Conservation (phyloP, 163 green algal species). For the Scenedesmus sp. region DNA sequence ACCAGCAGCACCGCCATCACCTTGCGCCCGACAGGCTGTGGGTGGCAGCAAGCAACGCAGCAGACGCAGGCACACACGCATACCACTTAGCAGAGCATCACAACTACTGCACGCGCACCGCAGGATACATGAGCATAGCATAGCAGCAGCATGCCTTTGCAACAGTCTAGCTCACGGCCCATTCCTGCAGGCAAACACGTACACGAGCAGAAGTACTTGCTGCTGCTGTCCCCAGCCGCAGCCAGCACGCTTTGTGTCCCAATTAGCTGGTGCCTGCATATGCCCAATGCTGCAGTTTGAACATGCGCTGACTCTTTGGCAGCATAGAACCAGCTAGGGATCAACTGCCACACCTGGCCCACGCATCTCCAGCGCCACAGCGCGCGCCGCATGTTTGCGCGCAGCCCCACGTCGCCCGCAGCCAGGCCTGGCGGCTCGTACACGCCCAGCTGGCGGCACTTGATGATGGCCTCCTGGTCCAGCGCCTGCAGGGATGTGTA, state of each 20-base stretch:
- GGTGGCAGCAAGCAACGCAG: not conserved
- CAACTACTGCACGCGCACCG: too few relatives aligned
- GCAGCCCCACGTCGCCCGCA: not conserved
- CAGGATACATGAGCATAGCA: too few relatives aligned
- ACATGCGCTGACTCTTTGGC: not conserved
- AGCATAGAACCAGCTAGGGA: too few relatives aligned
- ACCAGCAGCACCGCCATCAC: slow-evolving; percentile 56
- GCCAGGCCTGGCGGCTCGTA: slow-evolving; percentile 49
- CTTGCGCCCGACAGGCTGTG: slow-evolving; percentile 46
- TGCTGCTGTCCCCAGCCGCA: too few relatives aligned
- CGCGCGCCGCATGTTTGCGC: not conserved
- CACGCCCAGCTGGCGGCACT: slow-evolving; percentile 60
- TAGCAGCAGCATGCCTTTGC: too few relatives aligned
- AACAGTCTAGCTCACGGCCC: too few relatives aligned
- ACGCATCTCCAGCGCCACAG: slow-evolving; percentile 35
- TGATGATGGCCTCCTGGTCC: slow-evolving; percentile 68
- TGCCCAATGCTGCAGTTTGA: not conserved
- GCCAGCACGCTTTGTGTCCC: too few relatives aligned
- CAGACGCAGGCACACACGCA: too few relatives aligned
- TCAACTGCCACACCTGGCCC: slow-evolving; percentile 8
- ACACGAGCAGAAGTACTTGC: too few relatives aligned
- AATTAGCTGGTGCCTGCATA: not conserved
- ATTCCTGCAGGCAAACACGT: too few relatives aligned
- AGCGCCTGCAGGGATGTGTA: slow-evolving; percentile 56
- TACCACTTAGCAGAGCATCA: too few relatives aligned